A percentile compares a stretch with the other conserved stretches of the same genome.
These are phyloP conservation scores for Xylariomycetidae sp. DNA, from an alignment of 2,329 filamentous ascomycete species.

Conservation along the genomic window DNA sequence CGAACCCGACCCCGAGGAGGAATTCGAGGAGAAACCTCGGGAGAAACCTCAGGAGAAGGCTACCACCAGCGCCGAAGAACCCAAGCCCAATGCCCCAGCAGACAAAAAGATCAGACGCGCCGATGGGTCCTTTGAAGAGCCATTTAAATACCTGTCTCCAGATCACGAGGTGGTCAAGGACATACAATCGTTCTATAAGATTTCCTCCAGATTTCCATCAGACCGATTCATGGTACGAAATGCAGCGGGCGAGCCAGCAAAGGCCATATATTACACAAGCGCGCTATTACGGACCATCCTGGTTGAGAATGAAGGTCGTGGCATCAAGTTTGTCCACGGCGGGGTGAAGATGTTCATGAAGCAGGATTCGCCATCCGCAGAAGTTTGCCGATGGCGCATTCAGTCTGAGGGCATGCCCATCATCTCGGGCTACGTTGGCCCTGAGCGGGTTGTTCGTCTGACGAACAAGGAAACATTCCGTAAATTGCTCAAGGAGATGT, in stretches of 20 bases:
- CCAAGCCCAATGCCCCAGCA: slow-evolving; percentile 20
- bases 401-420: slow-evolving; percentile 92
- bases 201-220: slow-evolving; percentile 77
- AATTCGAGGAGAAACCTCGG: slow-evolving; percentile 6
- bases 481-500: slow-evolving; percentile 89
- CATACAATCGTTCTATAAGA: slow-evolving; percentile 79
- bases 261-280: slow-evolving; percentile 96
- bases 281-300: slow-evolving; percentile 80
- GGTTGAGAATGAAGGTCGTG: slow-evolving; percentile 77
- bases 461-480: slow-evolving; percentile 73
- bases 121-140: slow-evolving; percentile 66
- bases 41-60: slow-evolving; percentile 11
- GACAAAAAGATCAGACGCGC: slow-evolving; percentile 36
- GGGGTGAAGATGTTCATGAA: slow-evolving; percentile 99
- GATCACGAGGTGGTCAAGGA: slow-evolving; percentile 69
- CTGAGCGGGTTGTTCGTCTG: slow-evolving; percentile 67
- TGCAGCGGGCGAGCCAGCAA: slow-evolving; percentile 76
- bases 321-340: slow-evolving; percentile 92
- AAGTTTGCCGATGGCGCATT: slow-evolving; percentile 89
- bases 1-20: slow-evolving; percentile 8
- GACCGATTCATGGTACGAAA: slow-evolving; percentile 97
- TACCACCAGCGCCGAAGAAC: slow-evolving; percentile 11
- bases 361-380: slow-evolving; percentile 81
- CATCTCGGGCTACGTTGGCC: slow-evolving; percentile 82
- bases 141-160: slow-evolving; percentile 81